phyloP scores from a whole-genome alignment of 2,329 filamentous ascomycete genomes.

The Cordyceps militaris region DNA sequence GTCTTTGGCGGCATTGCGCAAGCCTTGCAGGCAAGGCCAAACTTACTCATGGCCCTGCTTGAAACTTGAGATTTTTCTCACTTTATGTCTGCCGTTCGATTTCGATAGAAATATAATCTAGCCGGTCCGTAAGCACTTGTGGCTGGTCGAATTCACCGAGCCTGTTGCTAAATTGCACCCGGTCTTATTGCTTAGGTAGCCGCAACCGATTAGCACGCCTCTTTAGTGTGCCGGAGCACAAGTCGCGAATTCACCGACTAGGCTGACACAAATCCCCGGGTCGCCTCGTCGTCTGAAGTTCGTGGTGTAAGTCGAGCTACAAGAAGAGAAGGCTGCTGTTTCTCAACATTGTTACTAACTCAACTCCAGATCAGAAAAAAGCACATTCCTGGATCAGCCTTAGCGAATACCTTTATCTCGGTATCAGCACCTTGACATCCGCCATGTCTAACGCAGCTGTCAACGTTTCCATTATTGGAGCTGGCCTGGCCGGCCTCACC shows the following conservation, averaged over 20 bases:
- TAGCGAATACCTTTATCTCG: background rate
- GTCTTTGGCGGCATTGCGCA: background rate
- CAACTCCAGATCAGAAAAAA: background rate
- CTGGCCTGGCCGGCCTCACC: constrained; percentile 41
- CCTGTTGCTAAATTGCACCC: background rate
- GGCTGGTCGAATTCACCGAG: background rate
- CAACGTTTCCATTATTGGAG: constrained; percentile 26
- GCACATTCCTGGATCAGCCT: background rate
- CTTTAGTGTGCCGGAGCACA: background rate
- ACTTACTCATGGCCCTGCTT: background rate
- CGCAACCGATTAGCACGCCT: too few relatives aligned
- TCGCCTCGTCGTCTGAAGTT: background rate
- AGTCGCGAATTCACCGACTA: background rate
- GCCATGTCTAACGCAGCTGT: background rate
- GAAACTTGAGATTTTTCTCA: background rate
- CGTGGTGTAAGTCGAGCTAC: background rate
- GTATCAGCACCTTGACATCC: background rate
- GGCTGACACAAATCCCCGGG: background rate
- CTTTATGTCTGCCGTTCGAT: background rate
- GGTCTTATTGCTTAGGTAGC: too few relatives aligned
- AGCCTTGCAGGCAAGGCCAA: background rate
- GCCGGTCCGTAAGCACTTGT: background rate
- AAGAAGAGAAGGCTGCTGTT: background rate
- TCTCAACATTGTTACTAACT: background rate
- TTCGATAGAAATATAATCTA: background rate